phyloP scores from a whole-genome alignment of 1,284 basidiomycete species.

The Austroboletus novae-zelandiae region DNA sequence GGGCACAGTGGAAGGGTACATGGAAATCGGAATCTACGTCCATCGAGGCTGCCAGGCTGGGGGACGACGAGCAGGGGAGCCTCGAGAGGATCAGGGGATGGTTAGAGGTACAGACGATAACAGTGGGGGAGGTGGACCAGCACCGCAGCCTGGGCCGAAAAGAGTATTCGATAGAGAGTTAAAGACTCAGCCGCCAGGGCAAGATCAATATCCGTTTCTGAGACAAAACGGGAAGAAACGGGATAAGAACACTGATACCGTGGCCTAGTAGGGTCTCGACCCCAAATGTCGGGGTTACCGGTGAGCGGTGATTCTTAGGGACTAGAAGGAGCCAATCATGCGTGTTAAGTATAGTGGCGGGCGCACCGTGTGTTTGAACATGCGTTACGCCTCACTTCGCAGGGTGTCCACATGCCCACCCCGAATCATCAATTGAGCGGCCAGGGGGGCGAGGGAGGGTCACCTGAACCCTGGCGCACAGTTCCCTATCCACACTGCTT shows the following conservation, averaged over 20 bases:
- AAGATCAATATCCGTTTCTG: background rate
- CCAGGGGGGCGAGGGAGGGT: background rate
- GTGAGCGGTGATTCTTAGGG: background rate
- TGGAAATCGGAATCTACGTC: slow-evolving; percentile 21
- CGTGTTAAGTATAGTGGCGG: slow-evolving; percentile 1
- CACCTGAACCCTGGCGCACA: slow-evolving; percentile 2
- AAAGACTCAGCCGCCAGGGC: background rate
- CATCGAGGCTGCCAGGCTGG: slow-evolving; percentile 12
- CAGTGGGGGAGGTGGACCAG: background rate
- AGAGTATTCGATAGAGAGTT: background rate
- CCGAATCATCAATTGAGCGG: background rate
- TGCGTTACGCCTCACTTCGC: background rate
- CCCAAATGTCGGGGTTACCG: background rate
- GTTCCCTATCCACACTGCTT: background rate
- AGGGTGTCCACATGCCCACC: slow-evolving; percentile 16
- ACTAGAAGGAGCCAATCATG: background rate
- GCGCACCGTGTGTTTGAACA: background rate
- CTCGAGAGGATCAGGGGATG: background rate
- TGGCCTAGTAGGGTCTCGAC: slow-evolving; percentile 2
- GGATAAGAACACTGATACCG: slow-evolving; percentile 5
- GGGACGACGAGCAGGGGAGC: background rate
- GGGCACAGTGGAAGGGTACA: slow-evolving; percentile 29
- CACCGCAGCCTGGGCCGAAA: background rate
- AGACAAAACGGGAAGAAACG: slow-evolving; percentile 11
- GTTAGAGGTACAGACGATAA: slow-evolving; percentile 1